These are phyloP conservation scores for Orychophragmus violaceus DNA, from an alignment of 345 rosid genomes.

Conservation along the genomic window DNA sequence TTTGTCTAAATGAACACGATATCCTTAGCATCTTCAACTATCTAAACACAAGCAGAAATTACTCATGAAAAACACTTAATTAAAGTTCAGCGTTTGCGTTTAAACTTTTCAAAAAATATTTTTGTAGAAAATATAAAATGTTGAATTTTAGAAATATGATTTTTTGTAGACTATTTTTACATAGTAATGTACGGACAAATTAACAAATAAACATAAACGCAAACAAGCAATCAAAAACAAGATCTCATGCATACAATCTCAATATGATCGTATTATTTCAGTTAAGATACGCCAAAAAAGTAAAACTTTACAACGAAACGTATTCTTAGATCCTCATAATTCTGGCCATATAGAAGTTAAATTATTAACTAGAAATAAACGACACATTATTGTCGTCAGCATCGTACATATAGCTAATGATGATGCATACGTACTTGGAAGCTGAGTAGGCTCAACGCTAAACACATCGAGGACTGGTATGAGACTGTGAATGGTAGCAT, in stretches of 20 bases:
- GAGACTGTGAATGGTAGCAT: slow-evolving; percentile 35
- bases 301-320: slow-evolving; percentile 2
- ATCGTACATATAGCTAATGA: background rate
- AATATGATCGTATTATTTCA: background rate
- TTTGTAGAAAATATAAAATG: background rate
- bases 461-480: slow-evolving; percentile 41
- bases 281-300: background rate
- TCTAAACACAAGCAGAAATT: background rate
- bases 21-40: background rate
- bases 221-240: background rate
- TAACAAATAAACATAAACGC: background rate
- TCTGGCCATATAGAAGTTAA: background rate
- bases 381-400: background rate
- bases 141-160: background rate
- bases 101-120: background rate
- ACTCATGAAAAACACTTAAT: background rate
- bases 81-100: background rate
- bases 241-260: slow-evolving; percentile 5
- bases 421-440: slow-evolving; percentile 20
- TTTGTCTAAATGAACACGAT: background rate
- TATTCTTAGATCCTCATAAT: background rate
- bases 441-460: slow-evolving; percentile 24
- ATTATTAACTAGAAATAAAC: background rate
- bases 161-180: background rate
- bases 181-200: background rate